Evolutionary conservation across 257 asterid species (phyloP).

Genomic region (Coffea canephora): DNA sequence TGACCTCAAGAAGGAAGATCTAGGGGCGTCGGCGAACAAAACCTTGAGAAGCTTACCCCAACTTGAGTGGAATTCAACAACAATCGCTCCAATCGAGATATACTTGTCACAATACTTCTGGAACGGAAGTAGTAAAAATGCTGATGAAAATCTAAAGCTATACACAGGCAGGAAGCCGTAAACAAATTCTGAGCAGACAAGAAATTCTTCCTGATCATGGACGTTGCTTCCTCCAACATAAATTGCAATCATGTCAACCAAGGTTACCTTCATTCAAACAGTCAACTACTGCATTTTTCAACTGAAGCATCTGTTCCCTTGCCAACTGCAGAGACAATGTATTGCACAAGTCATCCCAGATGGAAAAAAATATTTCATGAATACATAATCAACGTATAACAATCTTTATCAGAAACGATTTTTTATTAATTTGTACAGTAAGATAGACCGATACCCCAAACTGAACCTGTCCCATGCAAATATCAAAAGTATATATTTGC

Average conservation of each 20-base stretch:
- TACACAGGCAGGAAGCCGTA: background rate
- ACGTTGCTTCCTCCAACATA: background rate
- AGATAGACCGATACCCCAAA: background rate
- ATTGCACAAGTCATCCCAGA: background rate
- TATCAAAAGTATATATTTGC: background rate
- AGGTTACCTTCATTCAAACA: slow-evolving; percentile 44
- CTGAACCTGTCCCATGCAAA: background rate
- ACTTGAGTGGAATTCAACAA: background rate
- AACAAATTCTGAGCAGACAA: background rate
- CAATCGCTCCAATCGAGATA: background rate
- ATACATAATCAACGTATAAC: background rate
- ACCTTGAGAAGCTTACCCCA: background rate
- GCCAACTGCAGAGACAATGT: slow-evolving; percentile 54
- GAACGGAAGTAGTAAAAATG: background rate
- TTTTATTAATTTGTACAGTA: background rate
- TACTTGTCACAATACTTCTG: background rate
- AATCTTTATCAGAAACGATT: background rate
- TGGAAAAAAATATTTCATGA: slow-evolving; percentile 3
- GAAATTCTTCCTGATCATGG: background rate
- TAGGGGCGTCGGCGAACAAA: background rate
- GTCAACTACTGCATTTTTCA: slow-evolving; percentile 63
- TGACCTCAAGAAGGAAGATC: too few species aligned
- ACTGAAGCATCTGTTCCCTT: slow-evolving; percentile 65
- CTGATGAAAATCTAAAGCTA: background rate
- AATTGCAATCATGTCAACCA: slow-evolving; percentile 28